Evolutionary conservation across 345 rosid species (phyloP).

Genomic region (Eucalyptus decipiens): DNA sequence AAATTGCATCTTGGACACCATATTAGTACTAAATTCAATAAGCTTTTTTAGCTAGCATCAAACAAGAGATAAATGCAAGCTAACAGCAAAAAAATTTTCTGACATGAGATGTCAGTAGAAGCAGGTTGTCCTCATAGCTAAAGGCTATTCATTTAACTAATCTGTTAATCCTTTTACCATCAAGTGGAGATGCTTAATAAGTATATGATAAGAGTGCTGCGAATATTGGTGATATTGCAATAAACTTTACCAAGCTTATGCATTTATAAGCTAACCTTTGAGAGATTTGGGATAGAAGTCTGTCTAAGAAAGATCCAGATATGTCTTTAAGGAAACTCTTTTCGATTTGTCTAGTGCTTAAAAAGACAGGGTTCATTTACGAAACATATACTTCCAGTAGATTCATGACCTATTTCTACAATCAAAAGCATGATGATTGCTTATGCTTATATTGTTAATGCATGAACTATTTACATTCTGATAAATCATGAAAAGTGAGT

Average conservation of each 20-base stretch:
- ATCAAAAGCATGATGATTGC: background rate
- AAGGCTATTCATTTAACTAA: background rate
- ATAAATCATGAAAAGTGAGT: background rate
- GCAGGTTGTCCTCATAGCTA: background rate
- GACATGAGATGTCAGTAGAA: background rate
- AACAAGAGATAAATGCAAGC: background rate
- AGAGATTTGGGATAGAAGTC: background rate
- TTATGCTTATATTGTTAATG: background rate
- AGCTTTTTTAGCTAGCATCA: background rate
- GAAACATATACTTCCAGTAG: background rate
- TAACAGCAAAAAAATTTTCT: background rate
- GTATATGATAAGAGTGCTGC: background rate
- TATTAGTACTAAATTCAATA: background rate
- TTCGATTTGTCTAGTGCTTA: background rate
- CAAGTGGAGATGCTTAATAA: background rate
- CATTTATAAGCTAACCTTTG: background rate
- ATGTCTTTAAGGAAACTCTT: background rate
- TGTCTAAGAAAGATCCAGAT: background rate
- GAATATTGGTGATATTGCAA: background rate
- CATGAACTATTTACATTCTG: background rate
- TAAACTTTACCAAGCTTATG: background rate
- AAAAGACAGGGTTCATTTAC: background rate
- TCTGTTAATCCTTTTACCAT: background rate
- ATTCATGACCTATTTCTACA: background rate
- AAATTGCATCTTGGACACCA: background rate